Conservation (phyloP, 257 asterid species). For the Knoxia roxburghii region DNA sequence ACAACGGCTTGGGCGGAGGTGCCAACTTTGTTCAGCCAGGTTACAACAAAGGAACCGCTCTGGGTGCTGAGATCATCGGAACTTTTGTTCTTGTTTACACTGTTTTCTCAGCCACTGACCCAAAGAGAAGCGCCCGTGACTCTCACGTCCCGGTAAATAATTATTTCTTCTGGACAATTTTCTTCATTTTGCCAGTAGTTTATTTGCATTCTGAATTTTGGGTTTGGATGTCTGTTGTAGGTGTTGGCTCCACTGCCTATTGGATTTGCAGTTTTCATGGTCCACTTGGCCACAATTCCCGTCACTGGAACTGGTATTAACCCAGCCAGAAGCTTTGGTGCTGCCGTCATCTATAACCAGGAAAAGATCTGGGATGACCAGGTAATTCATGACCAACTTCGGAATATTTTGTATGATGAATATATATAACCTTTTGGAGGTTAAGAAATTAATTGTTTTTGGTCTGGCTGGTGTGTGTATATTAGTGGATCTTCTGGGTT, state of each 20-base stretch:
- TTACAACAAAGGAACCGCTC: conserved; percentile 73
- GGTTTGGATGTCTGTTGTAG: conserved; percentile 17
- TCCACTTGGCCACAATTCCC: conserved; percentile 91
- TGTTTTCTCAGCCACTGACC: conserved; percentile 94
- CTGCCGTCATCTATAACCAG: conserved; percentile 77
- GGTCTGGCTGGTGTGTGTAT: neutral
- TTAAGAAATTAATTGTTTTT: neutral
- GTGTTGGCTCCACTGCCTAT: conserved; percentile 96
- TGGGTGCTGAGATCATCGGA: conserved; percentile 90
- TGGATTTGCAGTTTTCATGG: conserved; percentile 97
- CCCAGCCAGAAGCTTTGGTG: conserved; percentile 96
- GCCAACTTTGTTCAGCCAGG: conserved; percentile 55
- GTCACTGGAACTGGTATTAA: conserved; percentile 92
- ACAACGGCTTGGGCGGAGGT: conserved; percentile 68
- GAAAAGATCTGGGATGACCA: conserved; percentile 80
- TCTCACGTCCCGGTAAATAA: conserved; percentile 80
- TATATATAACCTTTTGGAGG: no score
- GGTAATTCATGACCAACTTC: no score
- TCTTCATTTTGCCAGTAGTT: neutral
- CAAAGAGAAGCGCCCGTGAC: conserved; percentile 94
- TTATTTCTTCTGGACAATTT: no score
- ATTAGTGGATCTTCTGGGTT: conserved; percentile 91
- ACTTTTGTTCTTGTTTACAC: conserved; percentile 83
- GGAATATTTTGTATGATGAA: no score
- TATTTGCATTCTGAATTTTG: neutral